Percentiles rank a stretch among this genome's conserved stretches.
Evolutionary conservation across 495 filamentous ascomycete species (phyloP).

Genomic region (Glutinoglossum americanum): DNA sequence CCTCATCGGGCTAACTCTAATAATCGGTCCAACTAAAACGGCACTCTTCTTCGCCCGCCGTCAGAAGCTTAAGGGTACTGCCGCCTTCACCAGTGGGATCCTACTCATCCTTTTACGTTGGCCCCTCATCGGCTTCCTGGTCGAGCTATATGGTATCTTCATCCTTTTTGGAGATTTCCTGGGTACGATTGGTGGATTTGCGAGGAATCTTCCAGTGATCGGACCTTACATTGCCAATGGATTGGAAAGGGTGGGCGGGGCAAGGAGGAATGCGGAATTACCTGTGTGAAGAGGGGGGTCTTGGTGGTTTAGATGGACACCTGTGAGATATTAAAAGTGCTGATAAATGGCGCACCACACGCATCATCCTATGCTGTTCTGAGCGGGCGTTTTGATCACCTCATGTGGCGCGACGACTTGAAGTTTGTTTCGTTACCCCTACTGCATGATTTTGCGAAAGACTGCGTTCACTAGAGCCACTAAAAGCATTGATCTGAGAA

Average conservation of each 20-base stretch:
- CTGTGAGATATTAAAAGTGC: neutral
- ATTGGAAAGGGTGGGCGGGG: conserved; percentile 41
- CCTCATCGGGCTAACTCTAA: conserved; percentile 80
- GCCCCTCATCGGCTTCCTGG: conserved; percentile 69
- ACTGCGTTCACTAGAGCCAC: neutral
- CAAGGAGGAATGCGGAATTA: conserved; percentile 48
- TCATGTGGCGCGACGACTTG: neutral
- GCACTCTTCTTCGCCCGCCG: conserved; percentile 78
- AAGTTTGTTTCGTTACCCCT: neutral
- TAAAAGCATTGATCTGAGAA: neutral
- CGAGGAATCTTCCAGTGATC: conserved; percentile 62
- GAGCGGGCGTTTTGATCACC: neutral
- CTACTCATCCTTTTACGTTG: conserved; percentile 69
- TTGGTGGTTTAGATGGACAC: neutral
- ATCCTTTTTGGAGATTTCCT: conserved; percentile 91
- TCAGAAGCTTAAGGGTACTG: conserved; percentile 80
- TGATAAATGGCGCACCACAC: neutral
- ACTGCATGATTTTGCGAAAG: neutral
- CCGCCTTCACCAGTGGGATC: conserved; percentile 71
- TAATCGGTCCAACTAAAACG: conserved; percentile 86
- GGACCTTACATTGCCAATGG: conserved; percentile 57
- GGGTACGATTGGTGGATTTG: conserved; percentile 75
- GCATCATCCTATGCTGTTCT: neutral
- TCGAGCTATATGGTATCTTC: conserved; percentile 83
- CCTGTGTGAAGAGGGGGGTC: conserved; percentile 31